Base-by-base conservation (phyloP, 192 early-diverging fungal species). In the Rhizophagus clarus region DNA sequence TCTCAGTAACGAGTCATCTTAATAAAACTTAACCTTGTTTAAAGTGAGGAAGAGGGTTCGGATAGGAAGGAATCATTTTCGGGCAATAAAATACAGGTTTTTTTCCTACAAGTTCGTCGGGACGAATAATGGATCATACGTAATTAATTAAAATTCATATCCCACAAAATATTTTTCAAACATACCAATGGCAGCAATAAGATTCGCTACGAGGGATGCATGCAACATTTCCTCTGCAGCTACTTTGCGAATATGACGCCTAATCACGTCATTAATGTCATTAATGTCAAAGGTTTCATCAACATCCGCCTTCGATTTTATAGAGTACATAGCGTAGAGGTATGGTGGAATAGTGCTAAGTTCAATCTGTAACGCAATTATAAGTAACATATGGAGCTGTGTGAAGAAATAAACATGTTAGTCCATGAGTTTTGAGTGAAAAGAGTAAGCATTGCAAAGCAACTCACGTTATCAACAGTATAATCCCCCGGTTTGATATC, bases 261-360 rank as follows among this genome's bases (percentile, higher is more conserved):
- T 76, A 3, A 76, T 5, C 29, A n/a, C 11, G 31, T 63, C 60
- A 76, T 34, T 61, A 14, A 76, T 37, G 31, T 63, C 60, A 64
- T 34, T 34, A 26, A 76, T 64, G 0, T n/a, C n/a, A n/a, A n/a
- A n/a, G n/a, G n/a, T n/a, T n/a, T n/a, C n/a, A n/a, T n/a, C n/a
- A n/a, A n/a, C n/a, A n/a, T 34, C 10, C 31, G 0, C 63, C 24
- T 26, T 37, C 24, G 31, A 15, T 24, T 76, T 76, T 32, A 76
- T 76, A 7, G 74, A 76, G 61, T 76, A 76, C 61, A 76, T 29
- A 64, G 74, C 60, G 22, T 76, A 76, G 20, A 76, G 31, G 22
- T 76, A 76, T 64, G 61, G 60, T 45, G 74, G 74, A 40, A 76
- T 76, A n/a, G 74, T 76, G n/a, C 12, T 63, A 37, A 76, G 74